phyloP scores from a whole-genome alignment of 2,329 filamentous ascomycete genomes.

The Moelleriella libera region DNA sequence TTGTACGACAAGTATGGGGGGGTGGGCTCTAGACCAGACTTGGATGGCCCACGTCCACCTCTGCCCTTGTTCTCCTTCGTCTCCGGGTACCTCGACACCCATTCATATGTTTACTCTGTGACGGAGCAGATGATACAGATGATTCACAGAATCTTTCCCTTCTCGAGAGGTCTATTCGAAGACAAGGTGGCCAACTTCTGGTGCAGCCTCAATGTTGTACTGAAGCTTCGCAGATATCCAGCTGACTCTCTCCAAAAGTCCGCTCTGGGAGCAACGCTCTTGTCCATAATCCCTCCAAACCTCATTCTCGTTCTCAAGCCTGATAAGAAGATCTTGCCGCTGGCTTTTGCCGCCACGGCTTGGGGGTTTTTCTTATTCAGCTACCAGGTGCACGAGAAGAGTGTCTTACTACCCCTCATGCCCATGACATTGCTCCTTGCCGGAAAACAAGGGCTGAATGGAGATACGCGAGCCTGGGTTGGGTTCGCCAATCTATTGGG shows the following conservation, averaged over 20 bases:
- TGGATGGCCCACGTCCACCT: slow-evolving; percentile 44
- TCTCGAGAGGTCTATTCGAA: slow-evolving; percentile 89
- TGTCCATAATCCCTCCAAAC: slow-evolving; percentile 67
- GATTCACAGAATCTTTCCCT: slow-evolving; percentile 87
- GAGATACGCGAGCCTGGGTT: slow-evolving; percentile 73
- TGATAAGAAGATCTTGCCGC: slow-evolving; percentile 60
- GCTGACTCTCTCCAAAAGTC: slow-evolving; percentile 57
- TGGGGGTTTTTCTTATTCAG: slow-evolving; percentile 98
- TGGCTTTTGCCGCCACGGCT: slow-evolving; percentile 68
- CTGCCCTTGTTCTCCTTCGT: slow-evolving; percentile 49
- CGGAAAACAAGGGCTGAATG: slow-evolving; percentile 61
- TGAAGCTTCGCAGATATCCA: slow-evolving; percentile 73
- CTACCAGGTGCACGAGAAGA: slow-evolving; percentile 98
- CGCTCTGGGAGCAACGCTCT: slow-evolving; percentile 61
- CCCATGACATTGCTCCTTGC: slow-evolving; percentile 85
- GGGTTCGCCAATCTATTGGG: slow-evolving; percentile 90
- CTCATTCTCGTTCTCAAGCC: slow-evolving; percentile 67
- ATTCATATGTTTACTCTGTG: slow-evolving; percentile 59
- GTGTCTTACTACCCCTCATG: slow-evolving; percentile 77
- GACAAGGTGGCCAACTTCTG: slow-evolving; percentile 98
- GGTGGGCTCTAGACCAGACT: slow-evolving; percentile 40
- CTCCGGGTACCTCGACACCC: slow-evolving; percentile 42
- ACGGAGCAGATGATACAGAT: slow-evolving; percentile 71
- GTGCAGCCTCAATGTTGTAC: slow-evolving; percentile 79
- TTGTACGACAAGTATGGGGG: slow-evolving; percentile 53